These are phyloP conservation scores for Copromyces sp. DNA, from an alignment of 495 filamentous ascomycete species.

Conservation along the genomic window DNA sequence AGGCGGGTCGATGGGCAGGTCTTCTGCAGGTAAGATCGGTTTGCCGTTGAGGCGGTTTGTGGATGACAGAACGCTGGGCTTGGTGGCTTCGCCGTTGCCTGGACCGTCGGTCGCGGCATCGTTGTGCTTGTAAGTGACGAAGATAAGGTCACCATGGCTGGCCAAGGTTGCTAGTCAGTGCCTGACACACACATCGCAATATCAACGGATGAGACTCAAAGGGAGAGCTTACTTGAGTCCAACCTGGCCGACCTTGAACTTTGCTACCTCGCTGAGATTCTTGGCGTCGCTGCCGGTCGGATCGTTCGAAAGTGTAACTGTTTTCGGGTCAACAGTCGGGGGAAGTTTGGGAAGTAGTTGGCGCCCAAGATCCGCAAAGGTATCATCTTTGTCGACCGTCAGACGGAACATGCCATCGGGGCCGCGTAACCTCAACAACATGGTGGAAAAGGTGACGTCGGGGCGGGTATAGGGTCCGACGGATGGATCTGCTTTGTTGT, in stretches of 20 bases:
- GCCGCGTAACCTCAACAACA: constrained; percentile 60
- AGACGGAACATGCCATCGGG: constrained; percentile 64
- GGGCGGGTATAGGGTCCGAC: background rate
- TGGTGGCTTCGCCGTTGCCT: constrained; percentile 28
- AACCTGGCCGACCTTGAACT: constrained; percentile 57
- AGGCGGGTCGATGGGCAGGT: constrained; percentile 49
- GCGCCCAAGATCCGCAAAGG: constrained; percentile 40
- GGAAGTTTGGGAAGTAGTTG: constrained; percentile 40
- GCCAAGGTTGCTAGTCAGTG: constrained; percentile 5
- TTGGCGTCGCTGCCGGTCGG: constrained; percentile 67
- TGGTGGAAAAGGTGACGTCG: constrained; percentile 18
- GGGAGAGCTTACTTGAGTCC: constrained; percentile 51
- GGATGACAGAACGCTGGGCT: constrained; percentile 28
- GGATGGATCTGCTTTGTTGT: background rate
- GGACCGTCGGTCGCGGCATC: constrained; percentile 21
- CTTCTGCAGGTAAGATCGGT: constrained; percentile 58
- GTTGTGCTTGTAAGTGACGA: constrained; percentile 60
- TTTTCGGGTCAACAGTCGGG: constrained; percentile 56
- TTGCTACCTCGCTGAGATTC: constrained; percentile 53
- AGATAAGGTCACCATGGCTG: constrained; percentile 88
- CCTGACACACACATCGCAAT: background rate
- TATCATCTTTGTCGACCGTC: constrained; percentile 46
- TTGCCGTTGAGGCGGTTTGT: constrained; percentile 67
- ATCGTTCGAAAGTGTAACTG: constrained; percentile 70
- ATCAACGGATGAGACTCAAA: background rate